Base-by-base conservation (phyloP, 2,329 filamentous ascomycete species). In the Claviceps fusiformis region DNA sequence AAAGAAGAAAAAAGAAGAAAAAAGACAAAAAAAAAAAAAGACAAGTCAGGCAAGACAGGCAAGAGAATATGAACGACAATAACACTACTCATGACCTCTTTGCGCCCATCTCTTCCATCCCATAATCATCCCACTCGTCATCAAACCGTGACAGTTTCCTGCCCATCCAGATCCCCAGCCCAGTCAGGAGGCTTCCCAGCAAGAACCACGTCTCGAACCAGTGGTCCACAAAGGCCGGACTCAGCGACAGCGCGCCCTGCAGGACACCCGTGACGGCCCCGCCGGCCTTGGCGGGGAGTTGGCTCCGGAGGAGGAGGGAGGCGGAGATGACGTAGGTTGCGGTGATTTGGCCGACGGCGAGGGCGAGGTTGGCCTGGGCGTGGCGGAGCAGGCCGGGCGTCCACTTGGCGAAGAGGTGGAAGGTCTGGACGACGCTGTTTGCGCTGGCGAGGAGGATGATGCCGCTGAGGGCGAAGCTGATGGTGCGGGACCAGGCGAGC, bases 161-260 rank as follows among this genome's bases (percentile, higher is more conserved):
- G 0, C 86, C 86, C 4, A 90, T 66, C 76, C 85, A 87, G 27
- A 95, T 82, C 0, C 87, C 88, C n/a, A 79, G 64, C 1, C 77
- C 82, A 1, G 89, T 93, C 13, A 78, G 64, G 0, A 75, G 71
- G 58, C 83, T 86, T 5, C 85, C 85, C 3, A 83, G 66, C 55
- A 95, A 68, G 67, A 95, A 95, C 84, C 89, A 92, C 8, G 82
- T 83, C 67, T 95, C 89, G 62, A 95, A 95, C 89, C 89, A 95
- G 35, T 80, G 76, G 63, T 95, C 74, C 41, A 78, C 77, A 59
- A 80, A 79, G 10, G 67, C 68, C 4, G 76, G 76, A 54, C 71
- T 67, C 83, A 95, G 74, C 17, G 88, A 67, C 83, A 95, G 74
- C 17, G 88, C 86, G 24, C 86, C 87, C 47, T 87, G 83, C 35